Percentiles rank a stretch among this genome's conserved stretches.
phyloP scores from a whole-genome alignment of 768 basidiomycete species.

The Phanerochaete sordida region DNA sequence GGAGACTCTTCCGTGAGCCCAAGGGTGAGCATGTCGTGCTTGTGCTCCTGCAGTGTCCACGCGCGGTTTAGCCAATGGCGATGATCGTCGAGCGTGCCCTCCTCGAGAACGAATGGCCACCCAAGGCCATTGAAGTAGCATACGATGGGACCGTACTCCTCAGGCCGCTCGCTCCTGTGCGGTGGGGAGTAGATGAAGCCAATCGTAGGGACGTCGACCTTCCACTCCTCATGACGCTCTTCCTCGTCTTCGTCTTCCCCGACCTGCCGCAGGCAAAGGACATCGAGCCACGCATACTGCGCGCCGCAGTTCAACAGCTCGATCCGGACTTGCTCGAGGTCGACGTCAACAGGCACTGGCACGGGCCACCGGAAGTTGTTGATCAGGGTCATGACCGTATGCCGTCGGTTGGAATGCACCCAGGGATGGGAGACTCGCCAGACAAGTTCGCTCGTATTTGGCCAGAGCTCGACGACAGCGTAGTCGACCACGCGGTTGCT shows the following conservation, averaged over 20 bases:
- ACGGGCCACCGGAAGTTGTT: conserved; percentile 1
- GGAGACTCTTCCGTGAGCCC: not conserved
- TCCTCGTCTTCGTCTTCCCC: not conserved
- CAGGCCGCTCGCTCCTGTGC: not conserved
- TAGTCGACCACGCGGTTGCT: conserved; percentile 1
- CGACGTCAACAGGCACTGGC: conserved; percentile 2
- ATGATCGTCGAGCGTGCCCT: not conserved
- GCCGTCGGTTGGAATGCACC: not conserved
- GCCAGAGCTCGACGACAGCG: not conserved
- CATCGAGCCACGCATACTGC: conserved; percentile 7
- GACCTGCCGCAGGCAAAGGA: conserved; percentile 3
- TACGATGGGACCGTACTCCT: not conserved
- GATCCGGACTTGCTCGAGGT: conserved; percentile 2
- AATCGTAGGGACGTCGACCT: conserved; percentile 5
- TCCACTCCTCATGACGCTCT: not conserved
- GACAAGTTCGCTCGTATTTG: not conserved
- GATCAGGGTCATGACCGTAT: not conserved
- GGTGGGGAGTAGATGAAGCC: not conserved
- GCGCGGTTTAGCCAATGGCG: conserved; percentile 11
- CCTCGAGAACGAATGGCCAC: not conserved
- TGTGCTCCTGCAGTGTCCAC: conserved; percentile 5
- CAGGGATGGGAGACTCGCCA: conserved; percentile 6
- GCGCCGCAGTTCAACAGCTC: conserved; percentile 4
- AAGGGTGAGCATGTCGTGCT: not conserved
- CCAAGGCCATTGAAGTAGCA: conserved; percentile 4